phyloP scores from a whole-genome alignment of 768 basidiomycete species.

The Boletus tomentosulus region DNA sequence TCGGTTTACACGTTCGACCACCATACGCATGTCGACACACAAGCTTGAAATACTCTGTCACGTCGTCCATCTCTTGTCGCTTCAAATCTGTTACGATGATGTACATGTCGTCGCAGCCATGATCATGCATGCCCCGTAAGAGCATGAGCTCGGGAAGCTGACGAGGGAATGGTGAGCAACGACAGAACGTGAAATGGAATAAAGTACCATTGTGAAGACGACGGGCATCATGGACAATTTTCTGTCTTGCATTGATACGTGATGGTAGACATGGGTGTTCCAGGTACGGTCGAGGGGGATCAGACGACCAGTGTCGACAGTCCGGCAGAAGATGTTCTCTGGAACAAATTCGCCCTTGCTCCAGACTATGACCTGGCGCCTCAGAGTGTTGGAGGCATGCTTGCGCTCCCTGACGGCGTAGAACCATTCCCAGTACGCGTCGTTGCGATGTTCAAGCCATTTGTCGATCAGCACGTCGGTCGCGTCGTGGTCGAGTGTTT shows the following conservation, averaged over 20 bases:
- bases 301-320: conserved; percentile 71
- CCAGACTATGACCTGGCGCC: conserved; percentile 48
- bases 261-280: conserved; percentile 79
- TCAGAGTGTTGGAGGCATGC: conserved; percentile 48
- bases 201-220: conserved; percentile 70
- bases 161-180: conserved; percentile 3
- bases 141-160: conserved; percentile 79
- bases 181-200: not conserved
- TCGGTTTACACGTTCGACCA: conserved; percentile 56
- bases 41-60: conserved; percentile 74
- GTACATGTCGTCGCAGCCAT: conserved; percentile 72
- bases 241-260: conserved; percentile 68
- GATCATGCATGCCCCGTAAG: conserved; percentile 75
- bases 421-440: conserved; percentile 78
- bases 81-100: conserved; percentile 79
- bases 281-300: conserved; percentile 79
- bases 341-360: conserved; percentile 73
- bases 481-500: conserved; percentile 70
- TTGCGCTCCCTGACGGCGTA: conserved; percentile 62
- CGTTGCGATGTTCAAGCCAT: conserved; percentile 76
- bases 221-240: conserved; percentile 76
- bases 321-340: conserved; percentile 76
- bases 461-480: conserved; percentile 79
- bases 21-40: conserved; percentile 64
- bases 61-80: conserved; percentile 76